Percentiles rank a stretch among this genome's conserved stretches.
Conservation (phyloP, 129 eudicot species). For the Tagetes patula region DNA sequence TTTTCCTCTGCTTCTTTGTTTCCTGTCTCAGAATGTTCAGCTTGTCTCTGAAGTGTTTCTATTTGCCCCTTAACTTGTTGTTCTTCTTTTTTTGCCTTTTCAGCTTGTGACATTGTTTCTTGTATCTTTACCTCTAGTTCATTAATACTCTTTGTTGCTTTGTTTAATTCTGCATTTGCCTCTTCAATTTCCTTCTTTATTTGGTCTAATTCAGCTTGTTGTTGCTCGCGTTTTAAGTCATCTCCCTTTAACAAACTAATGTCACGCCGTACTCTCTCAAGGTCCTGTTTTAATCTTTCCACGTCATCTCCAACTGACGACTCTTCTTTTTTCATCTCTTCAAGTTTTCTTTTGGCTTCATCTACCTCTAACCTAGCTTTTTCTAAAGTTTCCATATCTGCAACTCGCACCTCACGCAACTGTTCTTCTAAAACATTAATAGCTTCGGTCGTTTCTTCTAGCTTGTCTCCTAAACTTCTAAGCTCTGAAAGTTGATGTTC, state of each 20-base stretch:
- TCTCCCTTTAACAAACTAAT: conserved; percentile 37
- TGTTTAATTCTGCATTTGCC: conserved; percentile 31
- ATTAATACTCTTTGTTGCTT: conserved; percentile 34
- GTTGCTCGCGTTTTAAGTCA: conserved; percentile 41
- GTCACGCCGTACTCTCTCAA: conserved; percentile 53
- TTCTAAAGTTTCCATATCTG: conserved; percentile 44
- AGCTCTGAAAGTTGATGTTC: conserved; percentile 35
- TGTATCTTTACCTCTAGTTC: conserved; percentile 38
- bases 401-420: conserved; percentile 42
- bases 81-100: conserved; percentile 49
- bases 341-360: conserved; percentile 41
- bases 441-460: conserved; percentile 55
- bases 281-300: conserved; percentile 46
- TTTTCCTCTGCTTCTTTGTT: conserved; percentile 50
- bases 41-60: conserved; percentile 41
- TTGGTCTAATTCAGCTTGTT: conserved; percentile 47
- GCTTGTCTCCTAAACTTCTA: conserved; percentile 43
- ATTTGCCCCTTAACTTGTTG: conserved; percentile 42
- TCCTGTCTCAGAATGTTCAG: conserved; percentile 32
- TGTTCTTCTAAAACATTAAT: conserved; percentile 56
- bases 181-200: conserved; percentile 53
- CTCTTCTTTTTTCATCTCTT: conserved; percentile 49
- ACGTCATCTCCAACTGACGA: conserved; percentile 32
- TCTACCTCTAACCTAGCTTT: conserved; percentile 46
- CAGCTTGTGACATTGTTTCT: conserved; percentile 40